Evolutionary conservation across 1,139 yeast species (phyloP), one percentile per base, ranked within the genome.

Genomic region (Sugiyamaella grinbergsii): DNA sequence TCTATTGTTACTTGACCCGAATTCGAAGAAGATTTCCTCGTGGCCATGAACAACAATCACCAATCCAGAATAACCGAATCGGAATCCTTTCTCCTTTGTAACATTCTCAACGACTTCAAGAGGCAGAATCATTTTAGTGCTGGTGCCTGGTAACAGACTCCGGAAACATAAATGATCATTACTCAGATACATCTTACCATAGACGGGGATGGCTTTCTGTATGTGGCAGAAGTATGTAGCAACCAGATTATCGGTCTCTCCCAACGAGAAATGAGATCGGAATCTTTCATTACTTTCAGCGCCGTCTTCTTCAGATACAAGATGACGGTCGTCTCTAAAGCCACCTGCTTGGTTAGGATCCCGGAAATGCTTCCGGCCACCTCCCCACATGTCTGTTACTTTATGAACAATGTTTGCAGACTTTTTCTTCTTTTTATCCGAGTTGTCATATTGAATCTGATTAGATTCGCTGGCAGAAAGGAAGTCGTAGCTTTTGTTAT

Each of bases 71-170:
- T 85, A 85, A 0, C 81, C 81, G 66, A 82, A 80, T 52, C 83
- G 67, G 61, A 81, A 80, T 0, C 89, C 90, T 45, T 77, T 78
- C 58, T 83, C 90, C 56, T 78, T 78, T 47, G 77, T 75, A 50
- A 85, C 84, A 47, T 77, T 80, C 61, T 85, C 94, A 28, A 91
- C 72, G 60, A 87, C 94, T 15, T 65, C 62, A 42, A 86, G 69
- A 0, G 98, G 98, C 13, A 91, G 67, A n/a, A 89, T 80, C 96
- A 91, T 88, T 55, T 79, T 79, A 1, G 95, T 85, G 36, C 80
- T 77, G 0, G 85, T 78, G 0, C 96, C 95, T 0, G 95, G 95
- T 4, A 89, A 64, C 42, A 88, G 72, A 48, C 95, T 84, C 54
- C 95, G 74, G 67, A 86, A 91, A 57, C 96, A 90, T 15, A 91